Percentiles rank a stretch among this genome's conserved stretches.
phyloP scores from a whole-genome alignment of 1,284 basidiomycete species.

The Filobasidium uniguttulatum region DNA sequence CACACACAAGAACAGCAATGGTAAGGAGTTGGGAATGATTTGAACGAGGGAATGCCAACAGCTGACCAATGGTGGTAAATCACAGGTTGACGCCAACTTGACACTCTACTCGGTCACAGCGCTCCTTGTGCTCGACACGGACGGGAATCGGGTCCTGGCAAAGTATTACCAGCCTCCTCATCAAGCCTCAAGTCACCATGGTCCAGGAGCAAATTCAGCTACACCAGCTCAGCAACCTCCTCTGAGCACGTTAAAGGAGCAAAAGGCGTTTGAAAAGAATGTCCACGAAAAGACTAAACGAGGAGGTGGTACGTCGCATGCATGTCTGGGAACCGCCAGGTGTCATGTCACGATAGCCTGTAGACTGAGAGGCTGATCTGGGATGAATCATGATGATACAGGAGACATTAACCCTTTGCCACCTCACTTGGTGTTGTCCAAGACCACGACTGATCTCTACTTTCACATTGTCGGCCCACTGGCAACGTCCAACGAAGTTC shows the following conservation, averaged over 20 bases:
- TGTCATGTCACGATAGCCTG: background rate
- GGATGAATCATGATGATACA: conserved; percentile 27
- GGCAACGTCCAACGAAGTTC: conserved; percentile 83
- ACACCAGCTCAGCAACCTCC: conserved; percentile 38
- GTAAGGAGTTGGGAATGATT: no score
- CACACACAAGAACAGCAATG: no score
- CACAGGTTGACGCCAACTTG: conserved; percentile 48
- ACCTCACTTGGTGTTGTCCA: conserved; percentile 80
- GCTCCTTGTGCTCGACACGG: conserved; percentile 82
- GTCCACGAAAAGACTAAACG: conserved; percentile 91
- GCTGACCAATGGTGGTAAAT: no score
- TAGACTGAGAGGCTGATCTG: no score
- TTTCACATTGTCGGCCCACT: conserved; percentile 82
- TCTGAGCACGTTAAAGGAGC: conserved; percentile 64
- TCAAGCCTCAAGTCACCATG: conserved; percentile 52
- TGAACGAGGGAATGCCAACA: no score
- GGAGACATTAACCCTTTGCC: conserved; percentile 90
- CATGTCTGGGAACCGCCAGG: background rate
- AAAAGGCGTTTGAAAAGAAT: conserved; percentile 87
- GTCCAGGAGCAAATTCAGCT: conserved; percentile 31
- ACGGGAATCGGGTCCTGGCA: conserved; percentile 84
- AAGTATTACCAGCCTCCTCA: conserved; percentile 69
- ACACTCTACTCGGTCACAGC: conserved; percentile 73
- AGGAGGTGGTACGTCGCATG: conserved; percentile 53
- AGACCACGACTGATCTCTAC: conserved; percentile 84